Base-by-base conservation (phyloP, 495 filamentous ascomycete species). In the Aspergillus affinis region DNA sequence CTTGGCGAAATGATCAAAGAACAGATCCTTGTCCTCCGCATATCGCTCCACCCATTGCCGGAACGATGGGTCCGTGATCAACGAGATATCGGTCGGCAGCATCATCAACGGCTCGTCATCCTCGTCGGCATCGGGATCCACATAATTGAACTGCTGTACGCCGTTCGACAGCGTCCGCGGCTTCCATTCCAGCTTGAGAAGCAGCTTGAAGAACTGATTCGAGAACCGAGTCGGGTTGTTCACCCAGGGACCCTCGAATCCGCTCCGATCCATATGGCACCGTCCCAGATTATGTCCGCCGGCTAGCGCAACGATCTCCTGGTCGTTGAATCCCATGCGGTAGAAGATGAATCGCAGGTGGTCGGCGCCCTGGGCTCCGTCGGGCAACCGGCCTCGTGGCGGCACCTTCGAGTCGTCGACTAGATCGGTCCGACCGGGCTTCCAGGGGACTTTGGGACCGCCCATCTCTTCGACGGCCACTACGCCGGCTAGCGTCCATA, bases 241-340 rank as follows among this genome's bases (percentile, higher is more conserved):
- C 53, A 86, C 83, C 85, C 84, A 87, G 48, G 83, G 76, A 0
- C 84, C 84, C 44, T 85, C 73, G 64, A 86, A 88, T 13, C 84
- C 85, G 41, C 76, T 81, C 17, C 84, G 78, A 64, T 87, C 82
- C n/a, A 58, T 68, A 63, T 87, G 84, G 66, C 83, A 85, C n/a
- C 84, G 75, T 1, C 83, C 83, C 6, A 87, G 71, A 58, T 80
- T 87, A 61, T 87, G 84, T 57, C 83, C 85, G n/a, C 85, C 84
- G 12, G 75, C 62, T 65, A 86, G 60, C 21, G 83, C 84, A 3
- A 88, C 84, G 50, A 86, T 86, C 71, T 88, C 83, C 65, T 80
- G 81, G 62, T 88, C 83, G 61, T 79, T 78, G 72, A 87, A 86
- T n/a, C 84, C 83, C 84, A 87, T 87, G 23, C 83, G 79, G 65